A percentile compares a stretch with the other conserved stretches of the same genome.
Conservation (phyloP, 2,329 filamentous ascomycete species). For the Sporothrix protearum region DNA sequence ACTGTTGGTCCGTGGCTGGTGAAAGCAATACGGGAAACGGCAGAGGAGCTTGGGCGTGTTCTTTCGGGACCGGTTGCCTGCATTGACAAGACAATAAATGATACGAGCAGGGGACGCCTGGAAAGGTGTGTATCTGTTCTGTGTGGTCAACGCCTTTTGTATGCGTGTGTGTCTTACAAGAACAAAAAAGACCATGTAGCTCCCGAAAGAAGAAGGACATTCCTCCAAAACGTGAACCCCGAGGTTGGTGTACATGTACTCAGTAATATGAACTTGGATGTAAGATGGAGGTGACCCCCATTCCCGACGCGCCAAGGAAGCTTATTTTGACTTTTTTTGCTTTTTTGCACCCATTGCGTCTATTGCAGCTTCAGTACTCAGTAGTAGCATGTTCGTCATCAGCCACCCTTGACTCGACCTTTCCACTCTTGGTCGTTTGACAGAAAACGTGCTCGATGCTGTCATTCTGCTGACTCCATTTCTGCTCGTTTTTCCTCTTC, state of each 20-base stretch:
- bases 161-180: too few species aligned
- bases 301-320: not conserved
- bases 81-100: not conserved
- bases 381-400: not conserved
- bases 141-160: too few species aligned
- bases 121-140: not conserved
- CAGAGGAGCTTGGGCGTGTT: not conserved
- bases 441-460: conserved; percentile 1
- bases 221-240: not conserved
- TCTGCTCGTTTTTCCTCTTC: not conserved
- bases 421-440: not conserved
- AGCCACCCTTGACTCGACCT: not conserved
- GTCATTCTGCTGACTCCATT: not conserved
- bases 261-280: too few species aligned
- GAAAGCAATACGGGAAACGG: not conserved
- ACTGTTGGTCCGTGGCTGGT: not conserved
- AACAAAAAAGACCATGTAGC: too few species aligned
- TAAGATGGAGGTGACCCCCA: not conserved
- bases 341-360: not conserved
- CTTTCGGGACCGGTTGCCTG: not conserved
- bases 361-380: too few species aligned
- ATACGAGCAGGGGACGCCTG: not conserved
- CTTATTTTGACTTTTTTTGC: conserved; percentile 5
- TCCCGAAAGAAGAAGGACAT: not conserved
- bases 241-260: too few species aligned